Base-by-base conservation (phyloP, 2,329 filamentous ascomycete genomes). In the Eurotiales sp. region DNA sequence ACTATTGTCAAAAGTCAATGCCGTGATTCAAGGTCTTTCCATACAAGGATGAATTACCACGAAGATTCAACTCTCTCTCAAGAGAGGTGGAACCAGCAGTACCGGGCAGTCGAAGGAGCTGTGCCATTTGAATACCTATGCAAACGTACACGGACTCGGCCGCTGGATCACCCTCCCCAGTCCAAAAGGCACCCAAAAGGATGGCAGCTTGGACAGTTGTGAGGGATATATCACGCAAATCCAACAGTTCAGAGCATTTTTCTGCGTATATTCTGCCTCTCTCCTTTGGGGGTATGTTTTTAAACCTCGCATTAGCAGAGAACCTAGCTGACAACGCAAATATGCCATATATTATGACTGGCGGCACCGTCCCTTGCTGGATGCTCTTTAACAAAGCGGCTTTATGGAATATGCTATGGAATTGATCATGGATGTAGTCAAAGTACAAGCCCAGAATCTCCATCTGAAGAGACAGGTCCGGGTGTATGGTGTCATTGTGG, bases 401-500 rank as follows among this genome's bases (percentile, higher is more conserved):
- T 25, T 43, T 48, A 50, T 59, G 58, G 45, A 59, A 59, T 7
- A 59, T 42, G 8, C 42, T 51, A 47, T 58, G 52, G 40, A 58
- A 53, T 11, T 55, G 56, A 37, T 58, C 55, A 43, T 56, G 55
- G 17, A 59, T 57, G 25, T 59, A 56, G 14, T 57, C 47, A 45
- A 59, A 59, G 37, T 59, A 59, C n/a, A 56, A 45, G 11, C 51
- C 44, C 19, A 52, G 51, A 12, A 62, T 42, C 53, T 56, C 51
- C 17, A 21, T 7, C n/a, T 42, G 39, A 14, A 42, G 39, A 14
- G 34, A 5, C 34, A 37, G n/a, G 17, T 37, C 34, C 17, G 34
- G 34, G 17, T 7, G 34, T 37, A 37, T 5, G n/a, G 34, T 14
- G 17, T 6, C 7, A 37, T 37, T 14, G 8, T 42, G 17, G 8